Percentiles rank a stretch among this genome's conserved stretches.
phyloP scores from a whole-genome alignment of 768 basidiomycete genomes.

The Collybiopsis luxurians region DNA sequence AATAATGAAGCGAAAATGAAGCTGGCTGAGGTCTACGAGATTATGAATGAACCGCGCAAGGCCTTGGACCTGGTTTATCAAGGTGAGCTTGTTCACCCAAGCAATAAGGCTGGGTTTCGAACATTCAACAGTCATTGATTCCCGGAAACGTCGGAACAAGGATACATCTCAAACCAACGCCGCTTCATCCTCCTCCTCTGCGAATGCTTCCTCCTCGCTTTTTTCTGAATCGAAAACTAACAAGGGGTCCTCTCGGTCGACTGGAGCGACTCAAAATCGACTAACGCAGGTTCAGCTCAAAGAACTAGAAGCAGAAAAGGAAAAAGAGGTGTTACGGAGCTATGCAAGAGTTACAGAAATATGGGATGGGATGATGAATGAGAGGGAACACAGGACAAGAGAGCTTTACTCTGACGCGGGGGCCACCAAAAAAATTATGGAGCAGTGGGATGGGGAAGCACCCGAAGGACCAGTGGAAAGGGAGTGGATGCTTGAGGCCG shows the following conservation, averaged over 20 bases:
- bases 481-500: conserved; percentile 83
- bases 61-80: conserved; percentile 83
- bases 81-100: conserved; percentile 43
- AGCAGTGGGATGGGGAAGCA: neutral
- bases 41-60: conserved; percentile 71
- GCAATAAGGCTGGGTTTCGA: too few species aligned
- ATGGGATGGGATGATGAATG: conserved; percentile 47
- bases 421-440: conserved; percentile 21
- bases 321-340: conserved; percentile 58
- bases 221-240: conserved; percentile 54
- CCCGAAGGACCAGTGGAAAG: conserved; percentile 27
- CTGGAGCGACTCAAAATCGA: conserved; percentile 31
- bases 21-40: conserved; percentile 88
- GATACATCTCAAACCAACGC: conserved; percentile 14
- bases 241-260: conserved; percentile 19
- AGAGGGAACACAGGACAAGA: conserved; percentile 23
- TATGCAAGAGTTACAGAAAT: conserved; percentile 61
- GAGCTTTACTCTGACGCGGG: conserved; percentile 29
- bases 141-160: conserved; percentile 47
- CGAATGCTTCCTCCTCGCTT: conserved; percentile 36
- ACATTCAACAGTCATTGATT: conserved; percentile 48
- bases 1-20: conserved; percentile 86
- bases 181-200: neutral
- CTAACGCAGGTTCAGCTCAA: conserved; percentile 58
- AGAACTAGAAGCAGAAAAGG: conserved; percentile 63